phyloP scores from a whole-genome alignment of 305 asterid species.

The Ilex paraguariensis region DNA sequence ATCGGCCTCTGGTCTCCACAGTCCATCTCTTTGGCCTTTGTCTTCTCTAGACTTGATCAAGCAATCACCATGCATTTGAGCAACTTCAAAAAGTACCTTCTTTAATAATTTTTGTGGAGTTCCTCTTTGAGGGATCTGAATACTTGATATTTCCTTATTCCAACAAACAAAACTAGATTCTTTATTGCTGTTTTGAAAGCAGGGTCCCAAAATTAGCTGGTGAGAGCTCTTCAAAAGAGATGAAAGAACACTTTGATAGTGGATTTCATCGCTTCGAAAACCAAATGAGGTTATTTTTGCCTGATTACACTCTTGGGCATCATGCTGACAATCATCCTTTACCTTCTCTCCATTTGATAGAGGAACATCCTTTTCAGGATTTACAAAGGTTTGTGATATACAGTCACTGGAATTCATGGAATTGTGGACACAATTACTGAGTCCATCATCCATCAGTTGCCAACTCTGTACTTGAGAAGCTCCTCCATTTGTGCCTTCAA shows the following conservation, averaged over 20 bases:
- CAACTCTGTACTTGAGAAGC: constrained; percentile 42
- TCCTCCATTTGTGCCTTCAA: constrained; percentile 48
- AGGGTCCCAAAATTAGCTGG: constrained; percentile 70
- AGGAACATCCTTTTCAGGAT: constrained; percentile 30
- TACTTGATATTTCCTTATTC: constrained; percentile 18
- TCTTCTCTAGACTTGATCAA: constrained; percentile 29
- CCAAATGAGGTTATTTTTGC: constrained; percentile 25
- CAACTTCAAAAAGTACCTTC: constrained; percentile 68
- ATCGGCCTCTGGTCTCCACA: background rate
- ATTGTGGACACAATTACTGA: constrained; percentile 51
- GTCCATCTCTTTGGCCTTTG: constrained; percentile 20
- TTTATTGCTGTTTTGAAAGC: constrained; percentile 40
- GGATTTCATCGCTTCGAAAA: constrained; percentile 39
- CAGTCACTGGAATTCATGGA: constrained; percentile 71
- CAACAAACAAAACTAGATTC: constrained; percentile 70
- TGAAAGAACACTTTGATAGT: constrained; percentile 74
- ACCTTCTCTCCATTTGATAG: constrained; percentile 28
- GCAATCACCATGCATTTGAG: constrained; percentile 46
- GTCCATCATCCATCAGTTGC: constrained; percentile 60
- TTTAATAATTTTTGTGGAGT: constrained; percentile 57
- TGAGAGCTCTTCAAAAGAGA: constrained; percentile 71
- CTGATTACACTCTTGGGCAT: constrained; percentile 38
- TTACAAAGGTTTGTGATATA: constrained; percentile 49
- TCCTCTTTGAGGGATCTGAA: constrained; percentile 17
- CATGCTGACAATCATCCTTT: constrained; percentile 14